phyloP scores from a whole-genome alignment of 208 protist genomes.

The Wallacemonas collosoma region DNA sequence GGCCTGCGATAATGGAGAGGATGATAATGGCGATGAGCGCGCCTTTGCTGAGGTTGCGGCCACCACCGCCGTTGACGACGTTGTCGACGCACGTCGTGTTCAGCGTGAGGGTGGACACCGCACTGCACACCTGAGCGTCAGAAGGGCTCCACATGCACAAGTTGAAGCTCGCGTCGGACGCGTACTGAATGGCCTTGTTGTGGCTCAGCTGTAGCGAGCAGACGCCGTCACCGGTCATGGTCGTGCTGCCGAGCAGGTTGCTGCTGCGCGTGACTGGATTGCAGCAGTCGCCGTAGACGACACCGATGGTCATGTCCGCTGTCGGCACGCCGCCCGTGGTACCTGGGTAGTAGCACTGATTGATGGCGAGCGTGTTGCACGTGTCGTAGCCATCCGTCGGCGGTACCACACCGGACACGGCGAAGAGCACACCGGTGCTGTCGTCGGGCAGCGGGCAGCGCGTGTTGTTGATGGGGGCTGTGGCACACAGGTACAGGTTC shows the following conservation, averaged over 20 bases:
- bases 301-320: conserved; percentile 25
- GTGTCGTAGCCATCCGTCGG: conserved; percentile 38
- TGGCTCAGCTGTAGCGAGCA: conserved; percentile 43
- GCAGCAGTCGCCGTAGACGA: conserved; percentile 66
- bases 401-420: conserved; percentile 27
- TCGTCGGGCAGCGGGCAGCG: conserved; percentile 38
- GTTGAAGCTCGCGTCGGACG: conserved; percentile 31
- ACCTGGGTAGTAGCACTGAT: conserved; percentile 39
- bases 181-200: conserved; percentile 25
- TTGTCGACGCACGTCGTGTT: conserved; percentile 28
- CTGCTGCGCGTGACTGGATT: conserved; percentile 27
- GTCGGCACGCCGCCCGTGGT: conserved; percentile 15
- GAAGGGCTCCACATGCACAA: conserved; percentile 56
- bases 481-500: conserved; percentile 57
- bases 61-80: conserved; percentile 1
- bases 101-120: conserved; percentile 32
- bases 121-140: conserved; percentile 56
- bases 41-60: conserved; percentile 30
- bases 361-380: conserved; percentile 28
- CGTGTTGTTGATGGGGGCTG: conserved; percentile 45
- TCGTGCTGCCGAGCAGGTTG: conserved; percentile 27
- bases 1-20: conserved; percentile 27
- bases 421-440: conserved; percentile 22
- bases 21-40: conserved; percentile 44
- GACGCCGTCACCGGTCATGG: conserved; percentile 23